These are phyloP conservation scores for Coemansia sp. DNA, from an alignment of 192 early-diverging fungal species.

Conservation along the genomic window DNA sequence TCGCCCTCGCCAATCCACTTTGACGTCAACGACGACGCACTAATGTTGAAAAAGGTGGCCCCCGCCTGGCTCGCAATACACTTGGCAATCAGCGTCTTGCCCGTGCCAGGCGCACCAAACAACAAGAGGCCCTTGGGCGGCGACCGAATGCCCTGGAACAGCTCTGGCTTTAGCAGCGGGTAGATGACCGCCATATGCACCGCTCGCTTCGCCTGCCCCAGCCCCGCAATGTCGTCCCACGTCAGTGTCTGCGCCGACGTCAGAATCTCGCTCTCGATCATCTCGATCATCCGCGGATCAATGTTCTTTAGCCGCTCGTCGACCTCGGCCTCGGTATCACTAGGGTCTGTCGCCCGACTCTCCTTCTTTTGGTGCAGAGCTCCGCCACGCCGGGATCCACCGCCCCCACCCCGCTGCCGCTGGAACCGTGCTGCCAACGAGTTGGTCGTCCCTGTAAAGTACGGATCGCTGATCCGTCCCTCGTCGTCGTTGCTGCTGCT, in stretches of 20 bases:
- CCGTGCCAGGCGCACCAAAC: constrained; percentile 86
- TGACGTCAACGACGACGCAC: constrained; percentile 82
- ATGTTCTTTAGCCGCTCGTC: constrained; percentile 80
- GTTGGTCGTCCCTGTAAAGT: constrained; percentile 1
- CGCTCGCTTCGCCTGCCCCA: constrained; percentile 74
- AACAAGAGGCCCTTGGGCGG: constrained; percentile 80
- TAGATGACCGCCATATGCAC: constrained; percentile 77
- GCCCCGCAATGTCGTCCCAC: constrained; percentile 84
- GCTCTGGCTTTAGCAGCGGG: constrained; percentile 73
- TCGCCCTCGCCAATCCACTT: constrained; percentile 96
- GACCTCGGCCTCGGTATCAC: constrained; percentile 22
- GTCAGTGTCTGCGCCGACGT: constrained; percentile 51
- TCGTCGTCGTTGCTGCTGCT: too few species aligned
- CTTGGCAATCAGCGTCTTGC: constrained; percentile 82
- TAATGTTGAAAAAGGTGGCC: constrained; percentile 90
- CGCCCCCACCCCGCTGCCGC: constrained; percentile 5
- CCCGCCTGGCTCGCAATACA: constrained; percentile 82
- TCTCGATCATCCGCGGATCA: constrained; percentile 82
- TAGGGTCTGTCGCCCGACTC: background rate
- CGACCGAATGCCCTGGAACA: constrained; percentile 77
- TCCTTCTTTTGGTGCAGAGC: constrained; percentile 22
- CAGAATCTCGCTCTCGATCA: constrained; percentile 86
- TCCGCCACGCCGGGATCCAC: constrained; percentile 6
- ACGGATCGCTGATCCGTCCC: constrained; percentile 6
- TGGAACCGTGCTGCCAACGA: background rate